Evolutionary conservation across 768 basidiomycete species (phyloP), one percentile per base, ranked within the genome.

Genomic region (Chalciporus chontae): DNA sequence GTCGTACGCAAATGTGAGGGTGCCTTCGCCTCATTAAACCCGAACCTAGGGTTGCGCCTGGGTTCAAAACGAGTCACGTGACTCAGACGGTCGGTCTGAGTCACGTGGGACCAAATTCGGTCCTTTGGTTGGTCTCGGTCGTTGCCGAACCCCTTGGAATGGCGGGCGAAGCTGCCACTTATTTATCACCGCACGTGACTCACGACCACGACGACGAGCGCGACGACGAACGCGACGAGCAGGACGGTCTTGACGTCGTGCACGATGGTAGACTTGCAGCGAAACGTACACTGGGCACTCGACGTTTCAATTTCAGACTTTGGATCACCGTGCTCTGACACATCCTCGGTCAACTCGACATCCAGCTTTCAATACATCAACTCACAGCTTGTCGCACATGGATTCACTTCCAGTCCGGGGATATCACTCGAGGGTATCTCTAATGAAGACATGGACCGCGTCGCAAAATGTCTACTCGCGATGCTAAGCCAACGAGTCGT

Each of bases 401-500:
- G 91, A 8, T 93, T 87, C 56, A 69, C 77, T 1, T 60, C 78
- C 9, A 60, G 75, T 1, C 81, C 84, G 0, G 90, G 90, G 0
- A 67, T 93, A 17, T 80, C 73, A 11, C 70, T 93, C 32, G 86
- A 87, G 0, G 85, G 85, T 0, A 67, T 85, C 11, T 73, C 79
- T 0, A 74, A 74, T 42, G 63, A 74, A 4, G 76, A 85, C 29
- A 72, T 76, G 15, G 82, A 85, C 17, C 70, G 70, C 19, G 68
- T 84, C 19, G 77, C 84, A 4, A 90, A 87, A 65, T 91, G 89
- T 66, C 57, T 94, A n/a, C 69, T 91, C 5, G 76, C 77, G 2
- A 77, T 94, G 76, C 72, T 94, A 38, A 74, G 84, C 49, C 87
- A 91, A 66, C 73, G 90, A 60, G 72, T 89, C 64, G 90, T 93